A percentile compares a stretch with the other conserved stretches of the same genome.
Evolutionary conservation across 495 filamentous ascomycete species (phyloP).

Genomic region (Xylaria grammica): DNA sequence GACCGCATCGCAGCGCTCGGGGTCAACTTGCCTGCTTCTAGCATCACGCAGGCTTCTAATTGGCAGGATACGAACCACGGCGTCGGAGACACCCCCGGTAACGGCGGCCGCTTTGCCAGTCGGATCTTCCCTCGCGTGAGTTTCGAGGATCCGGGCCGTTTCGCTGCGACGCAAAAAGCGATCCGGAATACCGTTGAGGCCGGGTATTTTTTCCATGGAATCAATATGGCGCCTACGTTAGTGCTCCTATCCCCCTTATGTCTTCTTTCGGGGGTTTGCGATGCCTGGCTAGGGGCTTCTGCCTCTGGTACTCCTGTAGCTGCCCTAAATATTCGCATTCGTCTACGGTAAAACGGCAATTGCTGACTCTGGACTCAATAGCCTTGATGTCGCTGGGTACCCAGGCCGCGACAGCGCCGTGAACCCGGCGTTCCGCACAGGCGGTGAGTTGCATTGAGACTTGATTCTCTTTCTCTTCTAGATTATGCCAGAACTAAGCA

Average conservation of each 20-base stretch:
- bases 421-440: constrained; percentile 56
- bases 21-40: constrained; percentile 31
- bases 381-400: constrained; percentile 31
- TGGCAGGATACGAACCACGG: constrained; percentile 22
- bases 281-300: too few species aligned
- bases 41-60: constrained; percentile 28
- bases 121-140: constrained; percentile 56
- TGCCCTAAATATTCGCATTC: too few species aligned
- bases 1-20: constrained; percentile 41
- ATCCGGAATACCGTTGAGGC: constrained; percentile 44
- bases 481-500: neutral
- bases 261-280: too few species aligned
- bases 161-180: constrained; percentile 46
- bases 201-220: constrained; percentile 45
- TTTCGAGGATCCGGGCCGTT: constrained; percentile 38
- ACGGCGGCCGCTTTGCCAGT: constrained; percentile 45
- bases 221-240: constrained; percentile 37
- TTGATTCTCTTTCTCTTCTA: neutral
- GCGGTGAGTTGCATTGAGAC: constrained; percentile 16
- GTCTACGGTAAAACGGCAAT: too few species aligned
- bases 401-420: constrained; percentile 47
- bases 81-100: constrained; percentile 30
- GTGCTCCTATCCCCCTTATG: neutral
- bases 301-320: too few species aligned
- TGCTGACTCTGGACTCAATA: neutral